Evolutionary conservation across 495 filamentous ascomycete species (phyloP).

Genomic region (Talaromyces stipitatus): DNA sequence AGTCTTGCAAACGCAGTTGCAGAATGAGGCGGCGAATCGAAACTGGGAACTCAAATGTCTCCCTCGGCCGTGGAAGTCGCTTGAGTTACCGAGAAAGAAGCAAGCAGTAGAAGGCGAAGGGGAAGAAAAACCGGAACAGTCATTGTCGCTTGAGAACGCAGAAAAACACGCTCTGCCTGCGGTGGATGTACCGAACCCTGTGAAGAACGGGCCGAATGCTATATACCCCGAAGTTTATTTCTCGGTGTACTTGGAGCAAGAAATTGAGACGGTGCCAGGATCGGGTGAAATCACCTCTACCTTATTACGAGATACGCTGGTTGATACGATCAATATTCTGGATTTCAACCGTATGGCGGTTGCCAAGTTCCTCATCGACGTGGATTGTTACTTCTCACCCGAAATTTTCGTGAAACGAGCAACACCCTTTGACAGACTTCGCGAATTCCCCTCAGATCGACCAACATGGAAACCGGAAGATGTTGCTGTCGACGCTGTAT

Average conservation of each 20-base stretch:
- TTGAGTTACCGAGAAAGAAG: constrained; percentile 19
- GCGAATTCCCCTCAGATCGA: constrained; percentile 55
- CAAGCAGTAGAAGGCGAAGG: constrained; percentile 34
- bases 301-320: constrained; percentile 72
- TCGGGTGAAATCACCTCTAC: constrained; percentile 67
- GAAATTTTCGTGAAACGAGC: constrained; percentile 87
- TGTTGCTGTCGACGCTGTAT: constrained; percentile 92
- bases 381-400: constrained; percentile 88
- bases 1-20: constrained; percentile 78
- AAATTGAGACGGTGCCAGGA: constrained; percentile 84
- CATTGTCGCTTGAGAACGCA: constrained; percentile 38
- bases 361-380: constrained; percentile 83
- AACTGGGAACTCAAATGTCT: constrained; percentile 75
- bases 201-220: constrained; percentile 62
- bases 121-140: constrained; percentile 7
- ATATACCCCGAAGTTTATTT: constrained; percentile 90
- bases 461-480: constrained; percentile 97
- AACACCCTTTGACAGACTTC: constrained; percentile 81
- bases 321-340: constrained; percentile 91
- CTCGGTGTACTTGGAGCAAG: constrained; percentile 84
- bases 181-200: constrained; percentile 65
- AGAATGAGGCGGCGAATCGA: constrained; percentile 53
- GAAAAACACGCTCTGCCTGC: constrained; percentile 68
- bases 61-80: constrained; percentile 72
- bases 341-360: constrained; percentile 85